Conservation (phyloP, 306 rosid genomes). For the Trifolium pratense region DNA sequence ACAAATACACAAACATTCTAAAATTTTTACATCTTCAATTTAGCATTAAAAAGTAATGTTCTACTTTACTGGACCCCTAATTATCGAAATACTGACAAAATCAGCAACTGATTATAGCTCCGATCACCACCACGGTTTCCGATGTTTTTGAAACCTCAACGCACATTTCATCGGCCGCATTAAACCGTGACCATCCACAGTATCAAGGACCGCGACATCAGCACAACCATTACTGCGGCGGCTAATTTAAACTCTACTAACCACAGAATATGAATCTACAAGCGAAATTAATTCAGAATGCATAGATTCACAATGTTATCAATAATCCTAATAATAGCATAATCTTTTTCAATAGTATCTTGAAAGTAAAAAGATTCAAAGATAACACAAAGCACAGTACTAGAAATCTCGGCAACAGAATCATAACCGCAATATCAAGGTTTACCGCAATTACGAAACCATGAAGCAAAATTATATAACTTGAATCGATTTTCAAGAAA, state of each 20-base stretch:
- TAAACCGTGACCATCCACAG: too few relatives aligned
- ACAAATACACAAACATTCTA: not conserved
- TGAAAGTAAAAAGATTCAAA: not conserved
- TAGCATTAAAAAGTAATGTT: not conserved
- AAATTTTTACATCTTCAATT: not conserved
- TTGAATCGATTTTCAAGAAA: conserved; percentile 1
- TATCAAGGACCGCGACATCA: too few relatives aligned
- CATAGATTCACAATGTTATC: not conserved
- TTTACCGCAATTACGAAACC: not conserved
- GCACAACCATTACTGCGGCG: too few relatives aligned
- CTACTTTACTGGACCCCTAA: not conserved
- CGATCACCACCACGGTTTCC: not conserved
- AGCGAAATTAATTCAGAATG: not conserved
- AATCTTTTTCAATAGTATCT: not conserved
- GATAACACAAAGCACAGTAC: not conserved
- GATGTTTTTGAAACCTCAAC: too few relatives aligned
- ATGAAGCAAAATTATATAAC: not conserved
- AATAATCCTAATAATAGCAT: not conserved
- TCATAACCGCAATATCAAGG: not conserved
- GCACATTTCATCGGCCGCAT: too few relatives aligned
- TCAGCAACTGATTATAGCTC: not conserved
- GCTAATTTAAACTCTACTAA: too few relatives aligned
- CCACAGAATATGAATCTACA: not conserved
- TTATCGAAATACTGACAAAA: not conserved
- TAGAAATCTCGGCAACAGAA: not conserved